Evolutionary conservation across 306 rosid genomes (phyloP), one percentile per base, ranked within the genome.

Genomic region (Spatholobus suberectus): DNA sequence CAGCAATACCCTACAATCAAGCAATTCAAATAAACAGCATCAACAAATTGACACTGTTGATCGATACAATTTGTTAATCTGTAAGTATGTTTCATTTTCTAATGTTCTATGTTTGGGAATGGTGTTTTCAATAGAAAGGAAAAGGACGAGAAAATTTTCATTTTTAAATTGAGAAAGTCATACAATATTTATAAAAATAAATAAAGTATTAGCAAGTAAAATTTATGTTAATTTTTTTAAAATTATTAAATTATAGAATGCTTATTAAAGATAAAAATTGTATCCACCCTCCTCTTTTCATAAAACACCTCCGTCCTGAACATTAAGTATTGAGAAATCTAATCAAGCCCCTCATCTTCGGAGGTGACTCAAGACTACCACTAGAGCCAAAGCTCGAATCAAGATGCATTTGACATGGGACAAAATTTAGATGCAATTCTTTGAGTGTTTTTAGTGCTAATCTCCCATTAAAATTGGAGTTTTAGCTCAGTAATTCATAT

Each of bases 1-100:
- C 85, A 87, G 74, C 62, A 90, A 73, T 1, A 90, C 91, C 90
- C 91, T 87, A 40, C 70, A 83, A 35, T 20, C 72, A 73, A 57
- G 13, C 78, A 77, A 65, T 21, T 27, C 24, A 34, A 71, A 59
- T 18, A 12, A 62, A 80, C 34, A 37, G 27, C 68, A 75, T 82
- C 47, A 73, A 52, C 61, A 75, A 41, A 76, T 76, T 43, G 40
- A 57, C 40, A 49, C 26, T 15, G 35, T 67, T n/a, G 1, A 37
- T 71, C 44, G 11, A n/a, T 75, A 21, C 81, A 87, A 63, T 35
- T 43, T 15, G 8, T 27, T 29, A 14, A 54, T 21, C 41, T 51
- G 37, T 4, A 21, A 35, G 23, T 68, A 17, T 52, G 65, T 21
- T 5, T 34, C 1, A 9, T n/a, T n/a, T n/a, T n/a, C n/a, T n/a